Evolutionary conservation across 2,329 filamentous ascomycete genomes (phyloP), one percentile per base, ranked within the genome.

Genomic region (Xenoacremonium recifei): DNA sequence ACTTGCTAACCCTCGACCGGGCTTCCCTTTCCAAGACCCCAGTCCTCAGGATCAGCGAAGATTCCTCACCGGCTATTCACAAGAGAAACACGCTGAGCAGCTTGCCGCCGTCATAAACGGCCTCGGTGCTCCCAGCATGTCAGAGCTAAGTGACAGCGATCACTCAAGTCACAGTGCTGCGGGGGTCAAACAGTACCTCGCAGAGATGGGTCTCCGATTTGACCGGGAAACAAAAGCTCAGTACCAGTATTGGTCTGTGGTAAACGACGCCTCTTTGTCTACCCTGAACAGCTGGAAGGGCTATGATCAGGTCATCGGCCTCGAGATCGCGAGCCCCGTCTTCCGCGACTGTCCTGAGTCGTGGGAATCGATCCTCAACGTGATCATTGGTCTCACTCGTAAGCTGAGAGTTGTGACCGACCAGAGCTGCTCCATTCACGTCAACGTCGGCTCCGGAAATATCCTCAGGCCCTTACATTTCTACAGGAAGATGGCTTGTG

Each of bases 301-400:
- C 9, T 53, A 55, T 27, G 12, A 16, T 6, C 5, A 12, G 4
- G 5, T 53, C 6, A 11, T 11, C 3, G 45, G 43, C 2, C 21
- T 51, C 13, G 52, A 55, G 21, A 35, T 55, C 5, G 34, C 42
- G 11, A 48, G 50, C 15, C 45, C 45, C 12, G 35, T 50, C 16
- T 20, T 47, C 15, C 39, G 40, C 37, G 42, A 53, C 18, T 44
- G 6, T 12, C 37, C 45, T 2, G 29, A 44, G 13, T 36, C 37
- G 6, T 55, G 52, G 52, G 50, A 50, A 29, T 16, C 36, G 6
- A 39, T 51, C 3, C 41, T 55, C 7, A 21, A 51, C 23, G 36
- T 51, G 12, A 18, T 55, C 11, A 34, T 30, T 12, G 37, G 48
- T 11, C n/a, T 55, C 5, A 35, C 48, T 31, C 39, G 29, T n/a